Evolutionary conservation across 129 eudicot species (phyloP).

Genomic region (Tagetes erecta): DNA sequence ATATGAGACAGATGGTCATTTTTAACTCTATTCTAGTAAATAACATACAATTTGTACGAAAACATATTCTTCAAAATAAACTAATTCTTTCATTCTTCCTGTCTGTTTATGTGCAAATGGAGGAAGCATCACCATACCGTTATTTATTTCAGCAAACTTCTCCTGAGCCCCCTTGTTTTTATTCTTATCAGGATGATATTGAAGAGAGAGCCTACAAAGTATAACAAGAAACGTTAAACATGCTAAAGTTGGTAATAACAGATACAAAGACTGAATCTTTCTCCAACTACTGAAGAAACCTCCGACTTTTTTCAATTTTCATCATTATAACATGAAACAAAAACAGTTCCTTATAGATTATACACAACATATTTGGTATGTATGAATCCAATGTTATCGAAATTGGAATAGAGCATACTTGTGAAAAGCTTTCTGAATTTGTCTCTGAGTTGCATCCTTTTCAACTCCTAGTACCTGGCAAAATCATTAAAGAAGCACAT

Average conservation of each 20-base stretch:
- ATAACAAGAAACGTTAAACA: conserved; percentile 10
- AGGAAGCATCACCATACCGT: conserved; percentile 50
- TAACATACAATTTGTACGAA: not conserved
- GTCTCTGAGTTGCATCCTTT: conserved; percentile 76
- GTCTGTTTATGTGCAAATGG: not conserved
- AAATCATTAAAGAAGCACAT: conserved; percentile 22
- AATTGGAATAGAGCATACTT: conserved; percentile 51
- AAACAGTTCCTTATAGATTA: not conserved
- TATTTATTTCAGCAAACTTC: conserved; percentile 94
- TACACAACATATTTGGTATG: not conserved
- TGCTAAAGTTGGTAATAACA: not conserved
- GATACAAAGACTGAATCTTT: conserved; percentile 7
- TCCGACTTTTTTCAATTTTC: not conserved
- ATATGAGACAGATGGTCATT: not conserved
- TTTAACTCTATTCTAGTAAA: not conserved
- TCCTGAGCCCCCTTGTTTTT: conserved; percentile 90
- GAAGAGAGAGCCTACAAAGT: conserved; percentile 72
- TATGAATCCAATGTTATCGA: not conserved
- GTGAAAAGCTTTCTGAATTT: conserved; percentile 96
- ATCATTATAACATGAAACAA: not conserved
- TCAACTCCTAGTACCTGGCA: conserved; percentile 90
- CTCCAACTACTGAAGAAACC: not conserved
- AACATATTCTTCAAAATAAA: not conserved
- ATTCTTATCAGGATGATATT: conserved; percentile 98
- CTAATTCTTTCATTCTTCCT: not conserved